Evolutionary conservation across 306 rosid species (phyloP), one percentile per base, ranked within the genome.

Genomic region (Herpetospermum pedunculosum): DNA sequence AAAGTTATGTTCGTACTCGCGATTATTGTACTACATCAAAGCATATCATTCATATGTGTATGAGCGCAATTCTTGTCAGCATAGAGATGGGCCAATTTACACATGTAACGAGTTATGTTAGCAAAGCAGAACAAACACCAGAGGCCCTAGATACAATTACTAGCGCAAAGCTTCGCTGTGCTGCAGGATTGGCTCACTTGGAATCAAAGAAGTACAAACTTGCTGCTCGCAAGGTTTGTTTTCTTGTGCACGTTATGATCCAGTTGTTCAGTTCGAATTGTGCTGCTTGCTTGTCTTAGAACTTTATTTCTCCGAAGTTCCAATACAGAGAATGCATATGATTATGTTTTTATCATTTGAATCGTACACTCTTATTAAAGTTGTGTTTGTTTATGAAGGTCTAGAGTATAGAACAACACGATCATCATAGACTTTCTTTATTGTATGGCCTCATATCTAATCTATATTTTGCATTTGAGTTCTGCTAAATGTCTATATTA

Each of bases 1-100:
- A 95, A 77, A 87, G 79, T 83, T 95, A 92, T 81, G 90, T 87
- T 2, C 96, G 99, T 18, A 95, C 99, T 16, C 97, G 99, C 16
- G 99, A 95, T 87, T 95, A 95, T 79, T 95, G 99, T 83, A 95
- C 93, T 13, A 95, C 96, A 30, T 81, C 97, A 55, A 95, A 92
- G 80, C 99, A 95, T 76, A 88, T 95, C 18, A 81, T 92, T 84
- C 97, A 95, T 78, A 95, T 95, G 99, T 95, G 97, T 69, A 78
- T 87, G 96, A 92, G 89, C 82, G 88, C 92, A 6, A 95, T 92
- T 84, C 83, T 95, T 65, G 99, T 95, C 83, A 89, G 97, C 88
- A 95, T 95, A 70, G 99, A 95, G 87, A 89, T 89, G 96, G 97
- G 99, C 78, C 99, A 95, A 77, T 92, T 95, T 83, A 74, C 97